These are phyloP conservation scores for Apostasia ramifera DNA, from an alignment of 106 monocot genomes.

Conservation along the genomic window DNA sequence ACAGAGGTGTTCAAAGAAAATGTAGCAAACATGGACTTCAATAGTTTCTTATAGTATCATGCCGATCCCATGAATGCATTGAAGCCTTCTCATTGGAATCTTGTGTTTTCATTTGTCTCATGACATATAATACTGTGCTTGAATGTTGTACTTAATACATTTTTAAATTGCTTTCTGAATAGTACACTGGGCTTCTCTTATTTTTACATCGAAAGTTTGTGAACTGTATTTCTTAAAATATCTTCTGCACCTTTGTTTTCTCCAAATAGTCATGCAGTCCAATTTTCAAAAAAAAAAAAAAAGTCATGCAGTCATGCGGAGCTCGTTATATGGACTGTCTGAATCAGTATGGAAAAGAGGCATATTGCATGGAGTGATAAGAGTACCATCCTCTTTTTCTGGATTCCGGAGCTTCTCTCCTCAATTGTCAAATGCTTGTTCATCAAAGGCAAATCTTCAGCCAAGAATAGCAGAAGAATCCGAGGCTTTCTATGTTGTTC, in stretches of 20 bases:
- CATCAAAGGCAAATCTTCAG: slow-evolving; percentile 8
- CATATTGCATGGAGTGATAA: slow-evolving; percentile 10
- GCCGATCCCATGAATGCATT: too few species aligned
- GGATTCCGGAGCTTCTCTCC: slow-evolving; percentile 28
- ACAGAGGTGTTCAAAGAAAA: too few species aligned
- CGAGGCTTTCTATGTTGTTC: slow-evolving; percentile 82
- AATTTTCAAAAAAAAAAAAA: not conserved
- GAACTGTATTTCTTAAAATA: slow-evolving; percentile 18
- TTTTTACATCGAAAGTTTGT: not conserved
- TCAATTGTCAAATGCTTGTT: slow-evolving; percentile 5
- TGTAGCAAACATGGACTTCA: too few species aligned
- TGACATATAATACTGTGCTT: too few species aligned
- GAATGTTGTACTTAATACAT: too few species aligned
- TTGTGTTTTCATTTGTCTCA: too few species aligned
- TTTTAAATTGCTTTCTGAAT: too few species aligned
- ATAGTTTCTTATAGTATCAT: too few species aligned
- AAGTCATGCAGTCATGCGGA: slow-evolving; percentile 27
- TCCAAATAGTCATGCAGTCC: not conserved
- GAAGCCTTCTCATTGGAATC: too few species aligned
- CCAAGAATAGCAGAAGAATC: slow-evolving; percentile 27
- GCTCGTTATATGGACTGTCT: slow-evolving; percentile 39
- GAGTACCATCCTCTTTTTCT: slow-evolving; percentile 10
- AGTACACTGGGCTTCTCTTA: too few species aligned
- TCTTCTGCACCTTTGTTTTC: slow-evolving; percentile 24
- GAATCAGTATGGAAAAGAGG: slow-evolving; percentile 25